Base-by-base conservation (phyloP, 139 green algal species). In the Tetratostichococcus sp. region DNA sequence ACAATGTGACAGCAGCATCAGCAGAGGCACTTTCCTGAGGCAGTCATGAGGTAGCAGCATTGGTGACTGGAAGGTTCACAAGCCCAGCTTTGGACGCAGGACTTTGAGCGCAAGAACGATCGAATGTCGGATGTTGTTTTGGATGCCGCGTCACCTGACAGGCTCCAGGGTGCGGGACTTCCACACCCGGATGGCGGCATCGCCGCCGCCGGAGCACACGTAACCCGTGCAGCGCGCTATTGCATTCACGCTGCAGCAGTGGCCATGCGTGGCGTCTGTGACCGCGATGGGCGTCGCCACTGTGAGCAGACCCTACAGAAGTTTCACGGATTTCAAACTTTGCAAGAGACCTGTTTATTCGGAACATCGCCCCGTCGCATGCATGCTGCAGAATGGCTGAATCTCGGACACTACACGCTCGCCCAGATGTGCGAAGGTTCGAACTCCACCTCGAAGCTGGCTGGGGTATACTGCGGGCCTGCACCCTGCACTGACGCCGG, bases 141-240 rank as follows among this genome's bases (percentile, higher is more conserved):
- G n/a, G 39, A 50, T 11, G 11, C 11, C 39, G 8, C 8, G 8
- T 77, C 81, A 97, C 42, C 80, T 80, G 65, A 91, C 78, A 58
- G 88, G 81, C 50, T 79, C 35, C 43, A 97, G 83, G 30, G 75
- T 82, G 34, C 35, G 74, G 3, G 71, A 75, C 22, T 71, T 30
- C 92, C 92, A 97, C 65, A 97, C 87, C 1, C 86, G 78, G 34
- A 96, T 86, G 67, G 88, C 88, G 57, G 81, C 74, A 84, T 95
- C 88, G 33, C 75, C 74, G 32, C 75, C 77, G 22, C 78, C 82
- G 25, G 70, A 77, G 73, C 77, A 88, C 26, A 92, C 57, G 68
- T 83, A 84, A 0, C 59, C 62, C 25, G 69, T 70, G 71, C 84
- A 89, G 14, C 84, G 35, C 32, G 85, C 87, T 35, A 97, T 78